Conservation (phyloP, 345 rosid species). For the Balakata baccata region DNA sequence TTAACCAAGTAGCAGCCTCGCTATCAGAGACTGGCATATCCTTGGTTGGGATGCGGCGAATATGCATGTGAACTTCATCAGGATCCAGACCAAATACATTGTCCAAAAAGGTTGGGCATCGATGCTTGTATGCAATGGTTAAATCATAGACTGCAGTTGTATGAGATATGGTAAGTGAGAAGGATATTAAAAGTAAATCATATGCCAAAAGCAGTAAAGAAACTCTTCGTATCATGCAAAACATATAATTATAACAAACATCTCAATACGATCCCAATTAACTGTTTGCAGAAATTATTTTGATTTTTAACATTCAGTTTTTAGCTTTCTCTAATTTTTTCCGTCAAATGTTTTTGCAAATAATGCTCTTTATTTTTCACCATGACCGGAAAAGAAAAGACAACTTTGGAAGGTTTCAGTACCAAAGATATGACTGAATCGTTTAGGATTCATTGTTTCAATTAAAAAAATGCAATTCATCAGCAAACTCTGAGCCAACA, state of each 20-base stretch:
- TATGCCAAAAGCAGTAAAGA: neutral
- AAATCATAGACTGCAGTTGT: conserved; percentile 70
- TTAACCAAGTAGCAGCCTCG: conserved; percentile 57
- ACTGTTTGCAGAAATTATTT: neutral
- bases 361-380: neutral
- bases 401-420: neutral
- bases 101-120: conserved; percentile 68
- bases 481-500: neutral
- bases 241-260: neutral
- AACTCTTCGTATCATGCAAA: neutral
- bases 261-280: neutral
- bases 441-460: neutral
- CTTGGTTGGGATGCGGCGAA: conserved; percentile 44
- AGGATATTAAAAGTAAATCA: neutral
- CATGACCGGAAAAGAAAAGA: neutral
- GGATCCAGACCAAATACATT: conserved; percentile 79
- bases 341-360: neutral
- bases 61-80: conserved; percentile 76
- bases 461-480: no score
- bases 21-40: conserved; percentile 47
- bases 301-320: neutral
- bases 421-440: neutral
- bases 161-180: neutral
- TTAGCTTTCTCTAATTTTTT: neutral
- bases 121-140: conserved; percentile 67